Evolutionary conservation across 371 early-diverging fungal genomes (phyloP).

Genomic region (Nematocida ironsii): DNA sequence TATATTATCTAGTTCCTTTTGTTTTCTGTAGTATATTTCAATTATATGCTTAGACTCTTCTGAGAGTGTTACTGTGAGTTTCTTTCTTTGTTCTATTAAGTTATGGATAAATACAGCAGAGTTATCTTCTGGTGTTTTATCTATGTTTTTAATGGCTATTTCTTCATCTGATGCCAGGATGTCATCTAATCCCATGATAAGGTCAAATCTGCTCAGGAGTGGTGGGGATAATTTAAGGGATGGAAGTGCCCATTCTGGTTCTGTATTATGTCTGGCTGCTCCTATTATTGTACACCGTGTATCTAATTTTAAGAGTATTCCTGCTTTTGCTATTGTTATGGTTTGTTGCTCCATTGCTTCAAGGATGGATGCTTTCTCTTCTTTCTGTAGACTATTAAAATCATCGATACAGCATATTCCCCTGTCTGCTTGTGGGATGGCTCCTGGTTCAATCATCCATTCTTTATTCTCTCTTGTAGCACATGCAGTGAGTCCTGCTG

Average conservation of each 20-base stretch:
- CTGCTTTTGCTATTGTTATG: slow-evolving; percentile 70
- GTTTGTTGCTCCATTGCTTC: slow-evolving; percentile 71
- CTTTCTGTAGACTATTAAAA: slow-evolving; percentile 73
- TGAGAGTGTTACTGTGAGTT: slow-evolving; percentile 40
- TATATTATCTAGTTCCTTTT: slow-evolving; percentile 56
- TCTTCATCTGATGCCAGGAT: slow-evolving; percentile 5
- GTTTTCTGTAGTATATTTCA: slow-evolving; percentile 64
- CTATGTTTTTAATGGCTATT: slow-evolving; percentile 29
- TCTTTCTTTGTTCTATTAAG: slow-evolving; percentile 43
- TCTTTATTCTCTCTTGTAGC: slow-evolving; percentile 69
- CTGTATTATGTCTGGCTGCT: slow-evolving; percentile 59
- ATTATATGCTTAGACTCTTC: slow-evolving; percentile 48
- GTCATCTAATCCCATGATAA: slow-evolving; percentile 63
- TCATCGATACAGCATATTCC: slow-evolving; percentile 99
- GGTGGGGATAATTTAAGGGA: slow-evolving; percentile 67
- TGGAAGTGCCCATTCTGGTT: slow-evolving; percentile 62
- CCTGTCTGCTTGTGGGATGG: slow-evolving; percentile 90
- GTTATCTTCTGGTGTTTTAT: slow-evolving; percentile 22
- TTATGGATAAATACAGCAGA: slow-evolving; percentile 21
- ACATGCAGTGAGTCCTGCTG: slow-evolving; percentile 70
- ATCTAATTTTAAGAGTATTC: slow-evolving; percentile 66
- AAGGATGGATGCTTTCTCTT: slow-evolving; percentile 68
- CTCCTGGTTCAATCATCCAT: slow-evolving; percentile 82
- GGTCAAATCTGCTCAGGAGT: slow-evolving; percentile 68
- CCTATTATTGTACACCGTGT: slow-evolving; percentile 69